A percentile compares a stretch with the other conserved stretches of the same genome.
Evolutionary conservation across 805 yeast genomes (phyloP).

Genomic region (Clavispora carvajalis): DNA sequence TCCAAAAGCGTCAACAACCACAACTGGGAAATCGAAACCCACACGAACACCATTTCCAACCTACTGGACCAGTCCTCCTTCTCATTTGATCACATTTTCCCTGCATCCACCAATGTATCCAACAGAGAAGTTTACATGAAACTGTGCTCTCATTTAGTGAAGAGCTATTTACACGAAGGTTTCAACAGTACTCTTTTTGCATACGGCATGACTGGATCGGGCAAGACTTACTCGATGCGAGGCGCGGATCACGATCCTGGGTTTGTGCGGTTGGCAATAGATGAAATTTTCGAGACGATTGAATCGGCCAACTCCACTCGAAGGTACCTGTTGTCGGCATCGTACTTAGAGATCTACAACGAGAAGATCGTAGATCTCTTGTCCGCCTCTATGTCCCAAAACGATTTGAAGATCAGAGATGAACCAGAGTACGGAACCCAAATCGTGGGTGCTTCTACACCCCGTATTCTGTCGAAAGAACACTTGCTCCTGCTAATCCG

Average conservation of each 20-base stretch:
- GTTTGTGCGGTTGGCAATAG: slow-evolving; percentile 62
- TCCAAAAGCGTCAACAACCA: slow-evolving; percentile 28
- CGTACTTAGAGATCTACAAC: slow-evolving; percentile 83
- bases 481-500: slow-evolving; percentile 59
- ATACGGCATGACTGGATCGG: slow-evolving; percentile 92
- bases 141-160: slow-evolving; percentile 49
- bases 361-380: slow-evolving; percentile 70
- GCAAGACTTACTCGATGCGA: slow-evolving; percentile 84
- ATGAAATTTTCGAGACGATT: slow-evolving; percentile 49
- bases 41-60: slow-evolving; percentile 37
- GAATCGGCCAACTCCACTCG: slow-evolving; percentile 21
- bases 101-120: slow-evolving; percentile 36
- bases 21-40: slow-evolving; percentile 44
- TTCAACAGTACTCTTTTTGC: slow-evolving; percentile 89
- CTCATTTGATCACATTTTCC: slow-evolving; percentile 74
- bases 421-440: slow-evolving; percentile 66
- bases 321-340: slow-evolving; percentile 48
- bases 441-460: slow-evolving; percentile 69
- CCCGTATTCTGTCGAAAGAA: slow-evolving; percentile 47
- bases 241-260: slow-evolving; percentile 65
- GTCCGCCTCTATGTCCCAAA: slow-evolving; percentile 30
- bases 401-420: slow-evolving; percentile 75
- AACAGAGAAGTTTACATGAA: slow-evolving; percentile 59
- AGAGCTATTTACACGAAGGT: slow-evolving; percentile 57
- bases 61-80: slow-evolving; percentile 56